Evolutionary conservation across 2,329 filamentous ascomycete species (phyloP).

Genomic region (Trichoderma afroharzianum): DNA sequence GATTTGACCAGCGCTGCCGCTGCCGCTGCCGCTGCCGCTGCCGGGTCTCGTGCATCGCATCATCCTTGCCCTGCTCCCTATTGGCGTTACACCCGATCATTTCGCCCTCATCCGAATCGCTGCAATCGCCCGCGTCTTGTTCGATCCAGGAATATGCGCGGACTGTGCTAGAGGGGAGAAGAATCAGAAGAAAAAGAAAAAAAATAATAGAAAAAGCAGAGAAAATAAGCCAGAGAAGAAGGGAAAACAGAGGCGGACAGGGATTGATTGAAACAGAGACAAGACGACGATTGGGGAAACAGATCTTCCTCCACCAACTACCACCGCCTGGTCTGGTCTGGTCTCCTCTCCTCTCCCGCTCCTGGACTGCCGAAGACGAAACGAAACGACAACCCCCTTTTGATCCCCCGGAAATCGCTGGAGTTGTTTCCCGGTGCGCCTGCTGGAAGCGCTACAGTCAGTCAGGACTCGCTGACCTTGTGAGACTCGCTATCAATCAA

Average conservation of each 20-base stretch:
- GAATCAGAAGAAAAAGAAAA: background rate
- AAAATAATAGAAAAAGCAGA: background rate
- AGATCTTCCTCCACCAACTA: background rate
- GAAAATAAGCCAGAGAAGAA: background rate
- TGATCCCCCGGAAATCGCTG: background rate
- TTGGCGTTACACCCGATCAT: slow-evolving; percentile 13
- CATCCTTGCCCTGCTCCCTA: background rate
- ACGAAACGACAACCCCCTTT: background rate
- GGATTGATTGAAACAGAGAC: background rate
- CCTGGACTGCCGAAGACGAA: background rate
- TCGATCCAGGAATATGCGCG: background rate
- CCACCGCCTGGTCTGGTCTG: background rate
- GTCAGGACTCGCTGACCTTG: background rate
- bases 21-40: background rate
- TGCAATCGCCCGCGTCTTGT: background rate
- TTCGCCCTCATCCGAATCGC: slow-evolving; percentile 1
- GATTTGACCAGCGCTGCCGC: slow-evolving; percentile 1
- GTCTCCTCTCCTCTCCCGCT: background rate
- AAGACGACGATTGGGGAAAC: background rate
- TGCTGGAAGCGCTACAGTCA: background rate
- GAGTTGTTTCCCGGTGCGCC: background rate
- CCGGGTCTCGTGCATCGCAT: background rate
- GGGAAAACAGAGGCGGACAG: background rate
- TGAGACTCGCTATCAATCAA: background rate
- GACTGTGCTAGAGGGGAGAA: background rate